phyloP scores from a whole-genome alignment of 495 filamentous ascomycete genomes.

The Corynascus novoguineensis region DNA sequence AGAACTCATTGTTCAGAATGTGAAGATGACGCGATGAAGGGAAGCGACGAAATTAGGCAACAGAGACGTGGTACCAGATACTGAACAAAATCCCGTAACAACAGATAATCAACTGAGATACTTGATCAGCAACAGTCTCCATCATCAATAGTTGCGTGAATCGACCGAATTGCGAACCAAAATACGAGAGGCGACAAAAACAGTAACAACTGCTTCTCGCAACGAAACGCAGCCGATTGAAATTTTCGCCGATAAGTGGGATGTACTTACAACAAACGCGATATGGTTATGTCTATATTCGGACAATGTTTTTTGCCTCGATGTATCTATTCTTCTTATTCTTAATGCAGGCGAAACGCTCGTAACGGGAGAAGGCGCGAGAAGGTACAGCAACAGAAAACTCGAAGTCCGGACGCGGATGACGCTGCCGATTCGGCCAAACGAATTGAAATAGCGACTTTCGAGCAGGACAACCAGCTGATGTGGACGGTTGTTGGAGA shows the following conservation, averaged over 20 bases:
- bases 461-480: background rate
- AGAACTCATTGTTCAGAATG: constrained; percentile 36
- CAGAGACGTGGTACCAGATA: background rate
- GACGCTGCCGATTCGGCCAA: background rate
- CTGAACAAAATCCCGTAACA: background rate
- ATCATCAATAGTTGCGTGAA: too few relatives aligned
- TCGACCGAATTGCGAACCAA: too few relatives aligned
- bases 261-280: constrained; percentile 26
- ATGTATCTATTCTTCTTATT: constrained; percentile 29
- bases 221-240: too few relatives aligned
- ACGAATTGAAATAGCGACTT: background rate
- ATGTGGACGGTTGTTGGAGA: background rate
- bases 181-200: too few relatives aligned
- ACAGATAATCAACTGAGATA: background rate
- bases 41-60: background rate
- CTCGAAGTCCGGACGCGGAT: background rate
- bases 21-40: background rate
- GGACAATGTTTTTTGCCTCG: constrained; percentile 35
- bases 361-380: constrained; percentile 23
- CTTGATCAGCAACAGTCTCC: background rate
- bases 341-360: constrained; percentile 18
- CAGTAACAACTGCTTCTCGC: too few relatives aligned
- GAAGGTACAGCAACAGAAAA: constrained; percentile 4
- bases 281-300: constrained; percentile 34
- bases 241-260: too few relatives aligned